Evolutionary conservation across 805 yeast species (phyloP), one percentile per base, ranked within the genome.

Genomic region (Metschnikowia vanudenii): DNA sequence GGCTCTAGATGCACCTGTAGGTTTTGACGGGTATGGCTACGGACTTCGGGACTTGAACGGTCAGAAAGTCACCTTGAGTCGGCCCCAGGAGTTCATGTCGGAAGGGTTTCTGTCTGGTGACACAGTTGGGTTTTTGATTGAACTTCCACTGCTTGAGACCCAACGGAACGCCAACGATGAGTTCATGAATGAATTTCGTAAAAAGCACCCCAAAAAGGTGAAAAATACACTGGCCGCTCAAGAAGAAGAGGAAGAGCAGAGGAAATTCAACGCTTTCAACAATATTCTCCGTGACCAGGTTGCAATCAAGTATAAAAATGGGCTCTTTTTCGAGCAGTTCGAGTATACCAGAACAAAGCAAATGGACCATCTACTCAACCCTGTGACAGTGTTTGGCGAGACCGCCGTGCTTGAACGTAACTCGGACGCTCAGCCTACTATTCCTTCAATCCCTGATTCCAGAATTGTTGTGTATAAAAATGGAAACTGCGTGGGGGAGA

Each of bases 11-110:
- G 96, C 96, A 0, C 98, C 99, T 0, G 94, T 91, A 5, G 99
- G 99, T 2, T 88, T 80, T 58, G 98, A 94, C 64, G 92, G 90
- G 0, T 94, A 90, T 67, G 92, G 97, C 0, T 92, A 94, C 64
- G 97, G 96, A 2, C 59, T 94, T 2, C 74, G 97, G 49, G 97
- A 92, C 65, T 75, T 77, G 31, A 74, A 76, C 6, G 91, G 96
- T 2, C 86, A 87, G 54, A 79, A 79, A 24, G 74, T 94, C 19
- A 95, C 94, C 53, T 66, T 85, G 37, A 83, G 92, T 48, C 75
- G 91, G 40, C 88, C 89, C 0, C 60, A 65, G 20, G 74, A 76
- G 29, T 79, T 80, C 52, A 71, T 84, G 73, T 56, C 65, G 2
- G 75, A 69, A 20, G 82, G 85, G 1, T 81, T 89, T 54, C 66